Conservation (phyloP, 202 grass and related monocot genomes). For the Saccharum hybrid region DNA sequence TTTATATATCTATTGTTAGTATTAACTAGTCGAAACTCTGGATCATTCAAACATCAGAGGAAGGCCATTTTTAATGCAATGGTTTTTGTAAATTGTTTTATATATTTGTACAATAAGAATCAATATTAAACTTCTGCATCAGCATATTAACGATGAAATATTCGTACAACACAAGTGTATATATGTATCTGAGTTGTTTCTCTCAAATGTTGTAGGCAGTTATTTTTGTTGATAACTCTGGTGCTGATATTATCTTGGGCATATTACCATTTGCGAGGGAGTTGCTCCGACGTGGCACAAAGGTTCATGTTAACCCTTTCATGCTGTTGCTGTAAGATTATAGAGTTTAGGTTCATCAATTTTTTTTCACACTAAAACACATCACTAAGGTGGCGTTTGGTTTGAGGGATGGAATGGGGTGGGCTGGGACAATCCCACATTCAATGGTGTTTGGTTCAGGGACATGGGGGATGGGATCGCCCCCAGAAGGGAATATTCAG, state of each 20-base stretch:
- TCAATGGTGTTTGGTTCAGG: too few species aligned
- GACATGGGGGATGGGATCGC: too few species aligned
- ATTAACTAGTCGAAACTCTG: slow-evolving; percentile 17
- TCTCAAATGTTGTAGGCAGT: slow-evolving; percentile 61
- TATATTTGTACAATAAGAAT: neutral
- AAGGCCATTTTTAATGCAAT: neutral
- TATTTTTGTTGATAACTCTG: slow-evolving; percentile 99
- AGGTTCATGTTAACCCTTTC: slow-evolving; percentile 59
- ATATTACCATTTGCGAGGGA: slow-evolving; percentile 97
- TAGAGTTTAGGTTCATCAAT: neutral
- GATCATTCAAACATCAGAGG: slow-evolving; percentile 12
- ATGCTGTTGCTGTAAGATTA: neutral
- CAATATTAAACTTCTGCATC: slow-evolving; percentile 3
- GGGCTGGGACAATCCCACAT: too few species aligned
- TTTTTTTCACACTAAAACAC: neutral
- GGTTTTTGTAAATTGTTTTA: slow-evolving; percentile 2
- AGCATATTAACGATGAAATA: neutral
- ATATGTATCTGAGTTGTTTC: slow-evolving; percentile 41
- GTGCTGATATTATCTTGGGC: slow-evolving; percentile 95
- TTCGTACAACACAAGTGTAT: slow-evolving; percentile 26
- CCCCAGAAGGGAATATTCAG: too few species aligned
- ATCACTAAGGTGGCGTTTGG: neutral
- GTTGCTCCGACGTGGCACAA: slow-evolving; percentile 81
- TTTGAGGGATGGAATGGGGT: neutral
- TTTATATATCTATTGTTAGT: slow-evolving; percentile 24